These are phyloP conservation scores for Apiotrichum sp. DNA, from an alignment of 1,284 basidiomycete species.

Conservation along the genomic window DNA sequence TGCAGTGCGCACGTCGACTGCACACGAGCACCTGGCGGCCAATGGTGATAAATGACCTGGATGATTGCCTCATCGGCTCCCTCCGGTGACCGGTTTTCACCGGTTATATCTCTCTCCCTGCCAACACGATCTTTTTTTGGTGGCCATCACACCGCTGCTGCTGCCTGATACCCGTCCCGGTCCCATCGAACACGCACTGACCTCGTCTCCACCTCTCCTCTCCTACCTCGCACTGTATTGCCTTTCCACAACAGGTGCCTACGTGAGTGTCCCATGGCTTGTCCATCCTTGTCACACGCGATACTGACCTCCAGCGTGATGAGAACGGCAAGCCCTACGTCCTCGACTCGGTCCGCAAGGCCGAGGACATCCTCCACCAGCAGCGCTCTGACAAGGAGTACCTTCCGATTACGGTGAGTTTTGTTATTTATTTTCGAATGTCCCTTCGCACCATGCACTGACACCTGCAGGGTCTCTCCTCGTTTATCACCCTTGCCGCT, in stretches of 20 bases:
- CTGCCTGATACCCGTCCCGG: not conserved
- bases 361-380: constrained; percentile 54
- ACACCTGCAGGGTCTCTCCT: constrained; percentile 54
- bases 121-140: not conserved
- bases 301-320: constrained; percentile 64
- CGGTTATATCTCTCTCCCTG: not conserved
- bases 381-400: constrained; percentile 91
- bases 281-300: no score
- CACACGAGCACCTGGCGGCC: no score
- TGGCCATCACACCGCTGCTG: not conserved
- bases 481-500: constrained; percentile 81
- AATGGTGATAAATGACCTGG: no score
- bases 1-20: no score
- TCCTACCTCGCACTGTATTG: not conserved
- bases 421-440: no score
- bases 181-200: not conserved
- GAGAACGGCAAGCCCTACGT: constrained; percentile 94
- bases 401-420: constrained; percentile 71
- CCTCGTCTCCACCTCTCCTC: not conserved
- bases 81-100: no score
- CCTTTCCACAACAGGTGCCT: constrained; percentile 6
- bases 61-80: no score
- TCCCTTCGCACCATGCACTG: not conserved
- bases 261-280: constrained; percentile 8
- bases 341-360: constrained; percentile 81